Evolutionary conservation across 2,329 filamentous ascomycete genomes (phyloP).

Genomic region (Pseudogymnoascus verrucosus): DNA sequence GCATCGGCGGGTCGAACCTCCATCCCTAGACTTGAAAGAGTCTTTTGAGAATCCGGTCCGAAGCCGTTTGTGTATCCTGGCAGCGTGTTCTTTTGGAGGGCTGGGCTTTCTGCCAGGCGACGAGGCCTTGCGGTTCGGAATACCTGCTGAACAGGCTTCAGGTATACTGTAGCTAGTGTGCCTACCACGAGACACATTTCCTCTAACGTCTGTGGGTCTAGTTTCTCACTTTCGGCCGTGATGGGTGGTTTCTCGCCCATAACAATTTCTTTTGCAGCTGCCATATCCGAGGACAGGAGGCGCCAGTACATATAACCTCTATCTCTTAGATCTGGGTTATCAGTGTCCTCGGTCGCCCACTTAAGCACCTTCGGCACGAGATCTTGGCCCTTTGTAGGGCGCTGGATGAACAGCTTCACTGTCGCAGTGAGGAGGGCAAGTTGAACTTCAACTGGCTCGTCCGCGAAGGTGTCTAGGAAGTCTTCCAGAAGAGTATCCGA

Average conservation of each 20-base stretch:
- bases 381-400: slow-evolving; percentile 88
- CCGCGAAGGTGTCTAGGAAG: slow-evolving; percentile 86
- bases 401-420: slow-evolving; percentile 95
- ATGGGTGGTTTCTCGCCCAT: slow-evolving; percentile 98
- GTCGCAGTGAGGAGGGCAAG: slow-evolving; percentile 90
- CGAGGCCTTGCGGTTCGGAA: slow-evolving; percentile 83
- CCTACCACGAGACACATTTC: slow-evolving; percentile 97
- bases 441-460: slow-evolving; percentile 93
- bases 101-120: slow-evolving; percentile 72
- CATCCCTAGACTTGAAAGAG: slow-evolving; percentile 49
- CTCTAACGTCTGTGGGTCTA: slow-evolving; percentile 84
- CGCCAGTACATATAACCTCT: slow-evolving; percentile 99
- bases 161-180: slow-evolving; percentile 91
- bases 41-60: slow-evolving; percentile 48
- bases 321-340: slow-evolving; percentile 93
- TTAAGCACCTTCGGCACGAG: slow-evolving; percentile 92
- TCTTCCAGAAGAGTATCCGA: slow-evolving; percentile 90
- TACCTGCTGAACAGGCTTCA: slow-evolving; percentile 95
- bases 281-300: slow-evolving; percentile 83
- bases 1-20: slow-evolving; percentile 29
- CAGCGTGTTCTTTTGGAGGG: slow-evolving; percentile 66
- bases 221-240: slow-evolving; percentile 88
- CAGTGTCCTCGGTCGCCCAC: slow-evolving; percentile 98
- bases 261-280: slow-evolving; percentile 75
- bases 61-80: slow-evolving; percentile 40